Evolutionary conservation across 192 early-diverging fungal species (phyloP).

Genomic region (Allomyces macrogynus): DNA sequence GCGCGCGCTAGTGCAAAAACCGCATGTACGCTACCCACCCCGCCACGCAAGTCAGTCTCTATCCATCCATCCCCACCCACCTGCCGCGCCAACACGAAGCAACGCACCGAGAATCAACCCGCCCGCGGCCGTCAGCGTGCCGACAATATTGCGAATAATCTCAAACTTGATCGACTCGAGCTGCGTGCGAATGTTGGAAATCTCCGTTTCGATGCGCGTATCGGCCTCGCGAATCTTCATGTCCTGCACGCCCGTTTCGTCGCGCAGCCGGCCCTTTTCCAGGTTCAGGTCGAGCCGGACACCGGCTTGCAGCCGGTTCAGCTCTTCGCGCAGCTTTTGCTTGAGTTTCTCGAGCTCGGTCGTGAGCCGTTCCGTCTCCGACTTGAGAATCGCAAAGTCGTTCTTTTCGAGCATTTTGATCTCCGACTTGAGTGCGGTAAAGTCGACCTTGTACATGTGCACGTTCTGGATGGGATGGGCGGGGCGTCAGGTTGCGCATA

Average conservation of each 20-base stretch:
- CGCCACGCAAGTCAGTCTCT: too few species aligned
- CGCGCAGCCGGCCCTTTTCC: slow-evolving; percentile 73
- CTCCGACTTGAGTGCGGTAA: slow-evolving; percentile 69
- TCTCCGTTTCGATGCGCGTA: slow-evolving; percentile 71
- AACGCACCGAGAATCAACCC: slow-evolving; percentile 32
- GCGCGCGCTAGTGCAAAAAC: slow-evolving; percentile 24
- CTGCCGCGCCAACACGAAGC: not conserved
- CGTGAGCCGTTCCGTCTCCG: slow-evolving; percentile 58
- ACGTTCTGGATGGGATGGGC: slow-evolving; percentile 20
- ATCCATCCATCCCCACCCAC: too few species aligned
- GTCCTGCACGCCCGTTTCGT: slow-evolving; percentile 63
- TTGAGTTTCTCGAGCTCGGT: slow-evolving; percentile 69
- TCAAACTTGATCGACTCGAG: slow-evolving; percentile 79
- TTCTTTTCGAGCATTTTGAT: slow-evolving; percentile 77
- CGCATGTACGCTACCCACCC: slow-evolving; percentile 27
- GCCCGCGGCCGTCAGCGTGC: slow-evolving; percentile 64
- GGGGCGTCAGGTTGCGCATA: too few species aligned
- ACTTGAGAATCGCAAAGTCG: slow-evolving; percentile 60
- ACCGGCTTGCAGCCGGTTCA: slow-evolving; percentile 62
- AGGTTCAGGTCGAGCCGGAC: slow-evolving; percentile 68
- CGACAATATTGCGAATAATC: slow-evolving; percentile 61
- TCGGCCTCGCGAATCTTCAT: slow-evolving; percentile 70
- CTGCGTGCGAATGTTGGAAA: slow-evolving; percentile 52
- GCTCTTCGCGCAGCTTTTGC: slow-evolving; percentile 60
- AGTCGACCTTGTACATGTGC: slow-evolving; percentile 75